A percentile compares a stretch with the other conserved stretches of the same genome.
Evolutionary conservation across 148 eudicot genomes (phyloP).

Genomic region (Spergularia bocconei): DNA sequence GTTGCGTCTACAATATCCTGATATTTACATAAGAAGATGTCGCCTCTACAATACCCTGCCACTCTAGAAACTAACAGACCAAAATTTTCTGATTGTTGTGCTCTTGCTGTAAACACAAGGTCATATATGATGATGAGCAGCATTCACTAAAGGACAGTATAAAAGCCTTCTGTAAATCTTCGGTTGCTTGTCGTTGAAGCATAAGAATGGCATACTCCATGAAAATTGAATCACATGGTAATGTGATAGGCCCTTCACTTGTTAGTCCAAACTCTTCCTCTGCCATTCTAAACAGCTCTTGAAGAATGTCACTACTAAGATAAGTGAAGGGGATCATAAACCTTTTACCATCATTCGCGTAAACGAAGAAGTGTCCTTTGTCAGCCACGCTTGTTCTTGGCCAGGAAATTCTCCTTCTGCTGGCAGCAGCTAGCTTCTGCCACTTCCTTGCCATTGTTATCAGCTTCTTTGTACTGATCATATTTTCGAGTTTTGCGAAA

Average conservation of each 20-base stretch:
- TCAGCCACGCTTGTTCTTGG: conserved; percentile 1
- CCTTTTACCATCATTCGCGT: too few relatives aligned
- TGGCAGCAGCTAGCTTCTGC: conserved; percentile 28
- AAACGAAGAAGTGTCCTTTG: conserved; percentile 27
- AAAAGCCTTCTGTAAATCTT: conserved; percentile 16
- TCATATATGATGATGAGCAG: background rate
- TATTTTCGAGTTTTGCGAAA: background rate
- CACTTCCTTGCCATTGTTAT: conserved; percentile 29
- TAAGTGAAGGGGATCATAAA: too few relatives aligned
- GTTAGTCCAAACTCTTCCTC: conserved; percentile 42
- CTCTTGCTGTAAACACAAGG: background rate
- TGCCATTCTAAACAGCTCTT: too few relatives aligned
- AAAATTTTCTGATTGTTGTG: background rate
- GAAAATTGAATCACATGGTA: conserved; percentile 41
- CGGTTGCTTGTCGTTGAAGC: conserved; percentile 23
- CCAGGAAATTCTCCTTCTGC: conserved; percentile 21
- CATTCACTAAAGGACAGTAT: conserved; percentile 6
- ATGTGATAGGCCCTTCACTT: conserved; percentile 36
- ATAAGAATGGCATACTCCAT: conserved; percentile 35
- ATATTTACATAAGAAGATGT: background rate
- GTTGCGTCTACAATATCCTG: background rate
- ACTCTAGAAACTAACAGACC: conserved; percentile 8
- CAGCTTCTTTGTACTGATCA: conserved; percentile 34
- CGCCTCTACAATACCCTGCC: background rate
- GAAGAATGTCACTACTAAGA: too few relatives aligned